Evolutionary conservation across 2,329 filamentous ascomycete species (phyloP), one percentile per base, ranked within the genome.

Genomic region (Epichloe gansuensis): DNA sequence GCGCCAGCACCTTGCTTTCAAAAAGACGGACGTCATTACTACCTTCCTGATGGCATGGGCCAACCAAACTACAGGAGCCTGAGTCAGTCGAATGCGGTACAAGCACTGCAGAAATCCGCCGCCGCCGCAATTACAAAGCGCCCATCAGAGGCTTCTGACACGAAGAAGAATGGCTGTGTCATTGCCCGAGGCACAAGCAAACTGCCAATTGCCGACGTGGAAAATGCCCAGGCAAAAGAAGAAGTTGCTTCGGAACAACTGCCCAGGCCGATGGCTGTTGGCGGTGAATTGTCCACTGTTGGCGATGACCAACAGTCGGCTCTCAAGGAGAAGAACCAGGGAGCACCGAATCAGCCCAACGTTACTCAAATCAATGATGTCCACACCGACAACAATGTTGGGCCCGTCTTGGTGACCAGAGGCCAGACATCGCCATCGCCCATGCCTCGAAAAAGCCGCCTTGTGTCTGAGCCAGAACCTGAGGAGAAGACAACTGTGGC

Each of bases 51-150:
- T 35, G 38, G 2, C 3, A 49, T 50, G 34, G 42, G 43, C 3
- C 39, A 41, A 23, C 25, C 47, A 11, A 44, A 44, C n/a, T 38
- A 43, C 17, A 35, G 41, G 21, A 23, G 25, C 11, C 12, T n/a
- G n/a, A 42, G 42, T 35, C 47, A 43, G n/a, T 17, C 36, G 4
- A 38, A 25, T 25, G 53, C 56, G 4, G 52, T 59, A 7, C 45
- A 61, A n/a, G 60, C 61, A 17, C 53, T 66, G 35, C 59, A 61
- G 9, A 59, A 61, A 49, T 66, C 66, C 9, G 57, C 60, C 5
- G 57, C 59, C 11, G 62, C 60, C 3, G 63, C 60, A 2, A 59
- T 55, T 4, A 45, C 49, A 3, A 51, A 36, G 34, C 41, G 49
- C 11, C 21, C 34, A 17, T 15, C 34, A 9, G 11, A 23, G 43